Conservation (phyloP, 805 yeast genomes). For the Yarrowia porcina region DNA sequence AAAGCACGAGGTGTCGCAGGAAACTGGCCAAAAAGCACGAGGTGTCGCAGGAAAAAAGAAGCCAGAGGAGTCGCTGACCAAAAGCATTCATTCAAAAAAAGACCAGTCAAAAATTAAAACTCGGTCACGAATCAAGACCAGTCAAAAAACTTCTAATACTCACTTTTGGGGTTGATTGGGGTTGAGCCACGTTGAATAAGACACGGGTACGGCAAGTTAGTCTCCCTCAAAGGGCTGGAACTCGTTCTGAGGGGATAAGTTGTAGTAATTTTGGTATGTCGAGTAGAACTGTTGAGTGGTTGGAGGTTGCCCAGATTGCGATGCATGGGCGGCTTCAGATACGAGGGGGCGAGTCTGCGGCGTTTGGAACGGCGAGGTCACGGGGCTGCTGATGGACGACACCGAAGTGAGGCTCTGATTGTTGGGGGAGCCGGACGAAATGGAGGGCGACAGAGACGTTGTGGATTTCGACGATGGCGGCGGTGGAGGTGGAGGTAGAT, state of each 20-base stretch:
- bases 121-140: too few relatives aligned
- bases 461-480: neutral
- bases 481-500: neutral
- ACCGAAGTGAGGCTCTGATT: neutral
- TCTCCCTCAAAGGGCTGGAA: constrained; percentile 14
- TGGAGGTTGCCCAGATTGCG: neutral
- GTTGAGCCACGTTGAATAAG: neutral
- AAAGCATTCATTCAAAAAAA: too few relatives aligned
- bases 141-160: neutral
- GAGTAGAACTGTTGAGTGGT: neutral
- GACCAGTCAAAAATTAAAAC: too few relatives aligned
- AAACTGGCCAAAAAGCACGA: too few relatives aligned
- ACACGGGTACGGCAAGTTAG: neutral
- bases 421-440: neutral
- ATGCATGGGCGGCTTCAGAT: neutral
- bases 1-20: too few relatives aligned
- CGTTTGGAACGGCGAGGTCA: neutral
- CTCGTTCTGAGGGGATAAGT: constrained; percentile 4
- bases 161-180: neutral
- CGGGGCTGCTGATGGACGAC: constrained; percentile 14
- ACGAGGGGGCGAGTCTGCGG: neutral
- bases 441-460: neutral
- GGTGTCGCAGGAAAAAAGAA: too few relatives aligned
- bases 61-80: too few relatives aligned
- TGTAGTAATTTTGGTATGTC: constrained; percentile 18